Evolutionary conservation across 345 rosid genomes (phyloP).

Genomic region (Hibiscus tridactylites): DNA sequence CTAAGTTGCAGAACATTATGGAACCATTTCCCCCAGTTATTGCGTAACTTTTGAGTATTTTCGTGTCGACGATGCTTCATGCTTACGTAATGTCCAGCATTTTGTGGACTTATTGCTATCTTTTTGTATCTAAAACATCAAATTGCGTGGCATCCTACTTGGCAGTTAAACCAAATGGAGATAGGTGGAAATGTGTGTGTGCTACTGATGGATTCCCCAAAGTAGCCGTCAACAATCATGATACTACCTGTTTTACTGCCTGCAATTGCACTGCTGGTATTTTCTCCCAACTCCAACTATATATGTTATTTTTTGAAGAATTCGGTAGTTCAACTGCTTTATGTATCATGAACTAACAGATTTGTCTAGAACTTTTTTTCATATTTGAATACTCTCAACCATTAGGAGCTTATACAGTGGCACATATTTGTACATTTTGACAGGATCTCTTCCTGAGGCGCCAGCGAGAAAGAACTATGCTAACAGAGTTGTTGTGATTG

Average conservation of each 20-base stretch:
- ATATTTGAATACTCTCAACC: not conserved
- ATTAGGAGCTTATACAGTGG: constrained; percentile 13
- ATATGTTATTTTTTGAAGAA: not conserved
- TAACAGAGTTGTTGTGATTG: constrained; percentile 44
- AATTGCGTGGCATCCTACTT: constrained; percentile 11
- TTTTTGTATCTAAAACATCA: not conserved
- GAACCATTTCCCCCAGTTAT: too few species aligned
- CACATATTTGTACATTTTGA: constrained; percentile 17
- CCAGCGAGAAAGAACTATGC: constrained; percentile 41
- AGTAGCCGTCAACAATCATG: constrained; percentile 33
- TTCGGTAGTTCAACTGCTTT: not conserved
- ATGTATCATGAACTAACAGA: not conserved
- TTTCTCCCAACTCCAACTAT: constrained; percentile 2
- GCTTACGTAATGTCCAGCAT: not conserved
- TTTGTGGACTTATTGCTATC: not conserved
- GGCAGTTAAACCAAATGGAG: constrained; percentile 32
- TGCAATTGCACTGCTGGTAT: constrained; percentile 93
- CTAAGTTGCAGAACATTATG: not conserved
- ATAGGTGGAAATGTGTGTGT: constrained; percentile 68
- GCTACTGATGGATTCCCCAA: constrained; percentile 66
- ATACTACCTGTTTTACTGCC: constrained; percentile 58
- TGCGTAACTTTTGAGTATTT: not conserved
- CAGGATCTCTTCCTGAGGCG: constrained; percentile 37
- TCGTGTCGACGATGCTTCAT: not conserved
- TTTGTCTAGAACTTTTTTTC: not conserved